These are phyloP conservation scores for Metschnikowia bowlesiae DNA, from an alignment of 805 yeast species.

Conservation along the genomic window DNA sequence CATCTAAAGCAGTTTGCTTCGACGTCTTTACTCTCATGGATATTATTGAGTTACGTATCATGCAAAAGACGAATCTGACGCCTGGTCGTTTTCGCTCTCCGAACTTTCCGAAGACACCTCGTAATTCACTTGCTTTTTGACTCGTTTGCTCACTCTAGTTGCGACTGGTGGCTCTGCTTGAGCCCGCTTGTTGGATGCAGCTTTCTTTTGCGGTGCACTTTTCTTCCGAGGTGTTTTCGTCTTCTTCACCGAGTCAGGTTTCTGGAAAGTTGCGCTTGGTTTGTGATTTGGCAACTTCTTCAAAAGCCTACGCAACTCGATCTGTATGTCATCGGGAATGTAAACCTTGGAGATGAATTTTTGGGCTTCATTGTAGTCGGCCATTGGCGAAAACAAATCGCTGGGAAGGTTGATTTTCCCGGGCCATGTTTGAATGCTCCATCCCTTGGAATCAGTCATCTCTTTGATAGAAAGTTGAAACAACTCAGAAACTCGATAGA, in stretches of 20 bases:
- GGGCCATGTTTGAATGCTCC: constrained; percentile 79
- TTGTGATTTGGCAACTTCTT: constrained; percentile 15
- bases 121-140: constrained; percentile 16
- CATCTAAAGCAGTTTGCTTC: neutral
- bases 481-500: constrained; percentile 70
- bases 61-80: constrained; percentile 1
- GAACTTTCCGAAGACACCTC: constrained; percentile 1
- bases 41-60: neutral
- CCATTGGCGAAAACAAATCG: constrained; percentile 67
- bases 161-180: constrained; percentile 23
- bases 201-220: constrained; percentile 3
- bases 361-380: constrained; percentile 54
- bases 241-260: constrained; percentile 3
- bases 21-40: neutral
- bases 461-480: constrained; percentile 62
- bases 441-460: constrained; percentile 51
- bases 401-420: constrained; percentile 65
- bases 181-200: constrained; percentile 4
- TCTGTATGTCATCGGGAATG: constrained; percentile 45
- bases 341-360: constrained; percentile 50
- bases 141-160: constrained; percentile 19
- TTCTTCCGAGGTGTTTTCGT: constrained; percentile 2
- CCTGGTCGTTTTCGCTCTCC: neutral
- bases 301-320: constrained; percentile 29
- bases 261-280: constrained; percentile 12